Evolutionary conservation across 495 filamentous ascomycete species (phyloP).

Genomic region (Xylaria castorea): DNA sequence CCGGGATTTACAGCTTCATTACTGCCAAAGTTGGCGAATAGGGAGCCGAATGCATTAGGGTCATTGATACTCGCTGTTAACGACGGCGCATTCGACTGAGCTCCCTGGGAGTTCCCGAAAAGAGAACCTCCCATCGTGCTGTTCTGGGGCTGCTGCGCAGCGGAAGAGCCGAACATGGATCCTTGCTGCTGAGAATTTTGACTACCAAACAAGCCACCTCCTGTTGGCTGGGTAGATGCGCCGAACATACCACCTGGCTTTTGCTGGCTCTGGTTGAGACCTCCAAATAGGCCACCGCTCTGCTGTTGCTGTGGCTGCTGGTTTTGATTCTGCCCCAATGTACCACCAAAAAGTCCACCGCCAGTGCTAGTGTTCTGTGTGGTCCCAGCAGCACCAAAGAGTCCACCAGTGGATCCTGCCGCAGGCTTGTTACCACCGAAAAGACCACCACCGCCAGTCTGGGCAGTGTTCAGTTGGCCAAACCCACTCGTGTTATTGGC

Average conservation of each 20-base stretch:
- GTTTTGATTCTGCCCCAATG: slow-evolving; percentile 55
- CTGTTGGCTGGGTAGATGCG: slow-evolving; percentile 40
- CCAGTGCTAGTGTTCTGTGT: slow-evolving; percentile 47
- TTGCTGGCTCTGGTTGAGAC: slow-evolving; percentile 47
- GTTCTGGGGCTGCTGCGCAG: slow-evolving; percentile 56
- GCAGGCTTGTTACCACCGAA: slow-evolving; percentile 67
- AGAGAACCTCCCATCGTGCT: slow-evolving; percentile 50
- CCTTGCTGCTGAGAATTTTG: slow-evolving; percentile 56
- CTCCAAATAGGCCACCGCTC: slow-evolving; percentile 49
- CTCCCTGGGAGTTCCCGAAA: slow-evolving; percentile 48
- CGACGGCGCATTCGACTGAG: slow-evolving; percentile 59
- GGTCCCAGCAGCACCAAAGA: slow-evolving; percentile 53
- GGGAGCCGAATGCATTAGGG: slow-evolving; percentile 80
- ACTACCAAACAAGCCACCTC: slow-evolving; percentile 68
- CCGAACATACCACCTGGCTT: slow-evolving; percentile 56
- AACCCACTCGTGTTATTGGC: slow-evolving; percentile 41
- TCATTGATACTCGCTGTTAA: slow-evolving; percentile 79
- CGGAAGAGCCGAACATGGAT: slow-evolving; percentile 48
- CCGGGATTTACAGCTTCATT: slow-evolving; percentile 72
- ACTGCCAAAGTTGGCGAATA: slow-evolving; percentile 74
- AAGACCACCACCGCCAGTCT: slow-evolving; percentile 61
- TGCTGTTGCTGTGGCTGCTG: slow-evolving; percentile 62
- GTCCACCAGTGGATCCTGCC: slow-evolving; percentile 45
- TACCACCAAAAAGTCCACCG: slow-evolving; percentile 59
- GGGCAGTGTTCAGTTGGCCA: slow-evolving; percentile 38